Conservation (phyloP, 805 yeast species). For the Hanseniaspora valbyensis region DNA sequence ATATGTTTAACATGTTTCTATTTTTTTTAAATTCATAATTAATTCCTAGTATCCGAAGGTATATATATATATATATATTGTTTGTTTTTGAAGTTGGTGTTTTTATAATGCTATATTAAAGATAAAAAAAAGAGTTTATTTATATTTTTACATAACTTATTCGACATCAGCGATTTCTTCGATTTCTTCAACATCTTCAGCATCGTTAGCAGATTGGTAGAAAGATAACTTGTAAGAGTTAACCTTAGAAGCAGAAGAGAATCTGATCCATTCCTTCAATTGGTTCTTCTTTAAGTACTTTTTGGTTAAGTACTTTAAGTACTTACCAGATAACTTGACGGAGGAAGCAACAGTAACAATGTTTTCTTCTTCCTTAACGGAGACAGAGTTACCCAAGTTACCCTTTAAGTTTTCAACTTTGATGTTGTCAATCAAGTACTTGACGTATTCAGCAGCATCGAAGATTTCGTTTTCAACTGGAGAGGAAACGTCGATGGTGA, state of each 20-base stretch:
- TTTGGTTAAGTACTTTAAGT: constrained; percentile 98
- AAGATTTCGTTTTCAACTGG: constrained; percentile 96
- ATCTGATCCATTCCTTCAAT: constrained; percentile 99
- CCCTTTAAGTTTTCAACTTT: constrained; percentile 95
- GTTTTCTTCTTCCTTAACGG: constrained; percentile 81
- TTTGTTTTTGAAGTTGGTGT: not conserved
- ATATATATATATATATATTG: not conserved
- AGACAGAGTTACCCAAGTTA: constrained; percentile 91
- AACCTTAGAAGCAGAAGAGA: constrained; percentile 78
- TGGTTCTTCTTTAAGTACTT: constrained; percentile 99
- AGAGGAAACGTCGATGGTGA: constrained; percentile 91
- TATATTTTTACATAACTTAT: constrained; percentile 15
- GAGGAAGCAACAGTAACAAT: constrained; percentile 79
- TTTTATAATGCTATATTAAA: not conserved
- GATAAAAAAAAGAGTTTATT: not conserved
- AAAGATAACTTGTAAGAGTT: constrained; percentile 94
- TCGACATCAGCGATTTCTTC: constrained; percentile 16
- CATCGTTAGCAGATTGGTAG: constrained; percentile 97
- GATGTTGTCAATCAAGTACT: constrained; percentile 98
- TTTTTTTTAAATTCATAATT: too few relatives aligned
- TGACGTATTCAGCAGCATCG: constrained; percentile 94
- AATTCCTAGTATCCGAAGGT: not conserved
- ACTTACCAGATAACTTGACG: constrained; percentile 98
- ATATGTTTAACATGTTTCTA: too few relatives aligned
- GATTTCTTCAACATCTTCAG: constrained; percentile 72